Conservation (phyloP, 2,329 filamentous ascomycete species). For the Phyllosticta paracitricarpa region DNA sequence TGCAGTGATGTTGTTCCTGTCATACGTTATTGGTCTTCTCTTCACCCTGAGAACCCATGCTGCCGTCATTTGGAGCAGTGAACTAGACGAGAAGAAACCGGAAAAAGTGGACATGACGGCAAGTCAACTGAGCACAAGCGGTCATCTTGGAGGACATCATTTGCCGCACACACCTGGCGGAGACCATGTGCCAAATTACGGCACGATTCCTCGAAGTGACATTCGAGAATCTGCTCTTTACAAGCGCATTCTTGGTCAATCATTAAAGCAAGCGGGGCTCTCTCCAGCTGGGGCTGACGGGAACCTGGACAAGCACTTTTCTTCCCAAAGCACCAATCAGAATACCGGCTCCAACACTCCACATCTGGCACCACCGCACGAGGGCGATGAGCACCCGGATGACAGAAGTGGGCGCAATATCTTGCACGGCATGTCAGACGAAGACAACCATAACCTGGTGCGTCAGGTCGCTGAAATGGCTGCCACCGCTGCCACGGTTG, state of each 20-base stretch:
- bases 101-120: conserved; percentile 28
- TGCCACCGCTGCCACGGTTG: conserved; percentile 79
- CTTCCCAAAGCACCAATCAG: conserved; percentile 11
- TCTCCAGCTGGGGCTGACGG: conserved; percentile 22
- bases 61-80: conserved; percentile 90
- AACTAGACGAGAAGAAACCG: conserved; percentile 45
- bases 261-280: conserved; percentile 72
- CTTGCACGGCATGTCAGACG: conserved; percentile 61
- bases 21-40: conserved; percentile 86
- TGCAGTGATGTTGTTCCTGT: conserved; percentile 75
- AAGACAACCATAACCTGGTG: conserved; percentile 70
- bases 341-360: conserved; percentile 21
- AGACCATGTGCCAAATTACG: conserved; percentile 16
- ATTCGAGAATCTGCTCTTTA: conserved; percentile 85
- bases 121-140: conserved; percentile 24
- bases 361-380: conserved; percentile 27
- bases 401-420: conserved; percentile 32
- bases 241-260: conserved; percentile 86
- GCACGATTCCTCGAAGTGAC: conserved; percentile 35
- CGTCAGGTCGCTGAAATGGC: conserved; percentile 90
- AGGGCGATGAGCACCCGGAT: conserved; percentile 27
- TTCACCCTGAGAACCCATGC: conserved; percentile 95
- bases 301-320: background rate
- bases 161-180: background rate
- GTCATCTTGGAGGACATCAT: conserved; percentile 17